phyloP scores from a whole-genome alignment of 2,329 filamentous ascomycete species.

The Cordyceps cicadae region DNA sequence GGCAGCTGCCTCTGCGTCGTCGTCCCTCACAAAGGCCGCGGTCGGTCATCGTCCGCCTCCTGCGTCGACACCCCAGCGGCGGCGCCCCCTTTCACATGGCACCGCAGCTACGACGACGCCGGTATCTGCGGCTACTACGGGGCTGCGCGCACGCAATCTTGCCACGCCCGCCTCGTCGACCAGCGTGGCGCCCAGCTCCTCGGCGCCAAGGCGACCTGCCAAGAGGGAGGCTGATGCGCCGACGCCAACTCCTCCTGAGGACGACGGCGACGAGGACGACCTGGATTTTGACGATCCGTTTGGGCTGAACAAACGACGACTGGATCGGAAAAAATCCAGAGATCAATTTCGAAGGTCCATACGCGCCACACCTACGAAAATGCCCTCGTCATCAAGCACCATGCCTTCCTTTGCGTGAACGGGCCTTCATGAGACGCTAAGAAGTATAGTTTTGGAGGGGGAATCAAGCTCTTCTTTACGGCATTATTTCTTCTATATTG shows the following conservation, averaged over 20 bases:
- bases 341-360: slow-evolving; percentile 20
- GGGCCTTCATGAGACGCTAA: background rate
- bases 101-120: background rate
- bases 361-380: slow-evolving; percentile 14
- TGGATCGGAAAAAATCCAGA: slow-evolving; percentile 23
- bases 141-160: slow-evolving; percentile 1
- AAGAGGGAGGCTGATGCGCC: background rate
- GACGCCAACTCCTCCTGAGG: background rate
- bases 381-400: slow-evolving; percentile 19
- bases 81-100: background rate
- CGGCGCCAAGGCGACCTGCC: slow-evolving; percentile 3
- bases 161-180: background rate
- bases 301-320: slow-evolving; percentile 24
- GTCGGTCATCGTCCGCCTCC: slow-evolving; percentile 9
- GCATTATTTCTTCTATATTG: slow-evolving; percentile 7
- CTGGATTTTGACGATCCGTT: slow-evolving; percentile 28
- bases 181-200: background rate
- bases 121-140: background rate
- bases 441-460: background rate
- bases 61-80: background rate
- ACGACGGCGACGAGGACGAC: slow-evolving; percentile 3
- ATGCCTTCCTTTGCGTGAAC: slow-evolving; percentile 31
- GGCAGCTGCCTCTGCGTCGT: background rate
- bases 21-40: slow-evolving; percentile 14
- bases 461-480: slow-evolving; percentile 16